phyloP scores from a whole-genome alignment of 2,329 filamentous ascomycete genomes.

The Colletotrichum simmondsii region DNA sequence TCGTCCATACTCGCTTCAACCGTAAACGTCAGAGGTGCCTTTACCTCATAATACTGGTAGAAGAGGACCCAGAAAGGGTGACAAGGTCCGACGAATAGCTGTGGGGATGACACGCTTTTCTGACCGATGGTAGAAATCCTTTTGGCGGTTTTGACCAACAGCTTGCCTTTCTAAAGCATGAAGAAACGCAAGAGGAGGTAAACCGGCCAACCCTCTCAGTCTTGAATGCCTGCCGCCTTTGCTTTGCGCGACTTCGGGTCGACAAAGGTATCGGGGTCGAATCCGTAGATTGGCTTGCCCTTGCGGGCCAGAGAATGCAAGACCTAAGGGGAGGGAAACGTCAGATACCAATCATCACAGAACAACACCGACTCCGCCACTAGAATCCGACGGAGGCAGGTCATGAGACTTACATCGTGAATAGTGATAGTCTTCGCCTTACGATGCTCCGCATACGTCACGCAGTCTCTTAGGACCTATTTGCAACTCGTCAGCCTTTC shows the following conservation, averaged over 20 bases:
- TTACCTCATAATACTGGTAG: too few relatives aligned
- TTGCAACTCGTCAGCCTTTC: neutral
- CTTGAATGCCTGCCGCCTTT: neutral
- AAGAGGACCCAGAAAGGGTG: too few relatives aligned
- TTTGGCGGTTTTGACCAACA: too few relatives aligned
- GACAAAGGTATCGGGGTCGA: constrained; percentile 56
- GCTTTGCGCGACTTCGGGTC: constrained; percentile 37
- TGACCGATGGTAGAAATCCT: too few relatives aligned
- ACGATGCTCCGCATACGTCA: constrained; percentile 63
- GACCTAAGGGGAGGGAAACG: constrained; percentile 53
- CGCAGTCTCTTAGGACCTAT: constrained; percentile 64
- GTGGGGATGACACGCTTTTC: too few relatives aligned
- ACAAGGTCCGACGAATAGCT: too few relatives aligned
- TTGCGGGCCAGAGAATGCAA: constrained; percentile 59
- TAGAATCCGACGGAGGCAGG: neutral
- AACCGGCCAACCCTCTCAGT: neutral
- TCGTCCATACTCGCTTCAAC: too few relatives aligned
- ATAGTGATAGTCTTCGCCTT: constrained; percentile 71
- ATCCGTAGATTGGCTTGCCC: constrained; percentile 68
- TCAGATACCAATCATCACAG: constrained; percentile 8
- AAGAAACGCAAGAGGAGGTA: too few relatives aligned
- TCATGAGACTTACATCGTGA: constrained; percentile 62
- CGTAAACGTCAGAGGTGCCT: too few relatives aligned
- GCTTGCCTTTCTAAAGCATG: too few relatives aligned
- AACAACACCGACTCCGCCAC: too few relatives aligned